Evolutionary conservation across 2,329 filamentous ascomycete genomes (phyloP), one percentile per base, ranked within the genome.

Genomic region (Pseudogymnoascus sp.): DNA sequence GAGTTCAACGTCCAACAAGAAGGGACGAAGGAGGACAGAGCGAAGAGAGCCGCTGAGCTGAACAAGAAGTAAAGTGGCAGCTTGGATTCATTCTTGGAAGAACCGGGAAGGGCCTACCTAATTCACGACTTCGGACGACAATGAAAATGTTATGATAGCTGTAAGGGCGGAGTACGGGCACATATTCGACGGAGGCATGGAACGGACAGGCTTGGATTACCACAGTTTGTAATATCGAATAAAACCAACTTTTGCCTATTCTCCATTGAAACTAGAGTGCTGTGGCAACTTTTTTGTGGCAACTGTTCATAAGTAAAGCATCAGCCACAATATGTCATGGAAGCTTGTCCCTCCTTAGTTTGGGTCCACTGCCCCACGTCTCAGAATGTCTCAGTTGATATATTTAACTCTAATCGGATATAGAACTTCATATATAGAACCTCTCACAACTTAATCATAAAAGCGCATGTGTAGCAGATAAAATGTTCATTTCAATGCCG

Each of bases 11-110:
- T 74, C 35, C 71, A 80, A 59, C 72, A 81, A 72, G 83, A 87
- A 75, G 85, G 83, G 13, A 84, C 81, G 63, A 88, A 87, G 74
- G 87, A 88, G 72, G 87, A 90, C 69, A 82, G 87, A 61, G 77
- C 80, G 69, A 84, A 81, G 10, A 86, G 83, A 72, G 85, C 84
- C 64, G 77, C 85, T 72, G 83, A 83, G 69, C 69, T 90, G 73
- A 90, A 90, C 78, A 84, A 87, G 69, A 55, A 55, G 29, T 55
- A 55, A 55, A 55, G 29, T 21, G 15, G 29, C 9, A 21, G 9
- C 48, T 21, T 33, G 9, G 9, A 33, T 8, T 55, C 29, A 55
- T 33, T 18, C n/a, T 33, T 55, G n/a, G 29, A 33, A 21, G 29
- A 21, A 10, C 48, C 1, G 29, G 29, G 15, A 33, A 21, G 4